Evolutionary conservation across 2,329 filamentous ascomycete species (phyloP).

Genomic region (Fusarium humuli): DNA sequence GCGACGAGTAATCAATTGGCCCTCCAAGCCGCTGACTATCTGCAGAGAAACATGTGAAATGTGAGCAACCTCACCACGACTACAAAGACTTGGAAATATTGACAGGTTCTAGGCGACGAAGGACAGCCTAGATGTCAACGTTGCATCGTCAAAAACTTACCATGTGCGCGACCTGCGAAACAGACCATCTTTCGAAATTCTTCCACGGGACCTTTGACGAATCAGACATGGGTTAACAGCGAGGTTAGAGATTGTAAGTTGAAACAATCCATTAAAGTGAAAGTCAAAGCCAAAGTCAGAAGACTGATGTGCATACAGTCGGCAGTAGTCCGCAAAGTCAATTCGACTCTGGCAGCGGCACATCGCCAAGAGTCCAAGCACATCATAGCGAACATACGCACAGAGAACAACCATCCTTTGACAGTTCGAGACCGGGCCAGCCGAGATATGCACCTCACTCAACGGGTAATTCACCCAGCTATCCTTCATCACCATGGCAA

Average conservation of each 20-base stretch:
- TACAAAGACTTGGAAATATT: not conserved
- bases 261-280: too few species aligned
- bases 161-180: conserved; percentile 51
- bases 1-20: too few species aligned
- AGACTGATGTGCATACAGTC: not conserved
- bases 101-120: conserved; percentile 50
- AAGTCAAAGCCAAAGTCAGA: fast-evolving
- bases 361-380: not conserved
- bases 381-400: conserved; percentile 3
- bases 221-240: conserved; percentile 54
- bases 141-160: conserved; percentile 50
- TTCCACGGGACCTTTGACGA: conserved; percentile 48
- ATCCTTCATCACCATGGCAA: conserved; percentile 26
- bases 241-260: conserved; percentile 51
- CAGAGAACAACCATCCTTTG: not conserved
- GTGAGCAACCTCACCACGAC: conserved; percentile 31
- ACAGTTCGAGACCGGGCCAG: not conserved
- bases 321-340: conserved; percentile 16
- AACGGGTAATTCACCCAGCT: conserved; percentile 7
- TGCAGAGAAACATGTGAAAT: conserved; percentile 53
- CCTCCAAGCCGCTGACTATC: too few species aligned
- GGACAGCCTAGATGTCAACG: conserved; percentile 52
- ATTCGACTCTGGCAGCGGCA: not conserved
- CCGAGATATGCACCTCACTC: conserved; percentile 8
- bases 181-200: conserved; percentile 54